Percentiles rank a stretch among this genome's conserved stretches.
These are phyloP conservation scores for Malus asiatica DNA, from an alignment of 306 rosid genomes.

Conservation along the genomic window DNA sequence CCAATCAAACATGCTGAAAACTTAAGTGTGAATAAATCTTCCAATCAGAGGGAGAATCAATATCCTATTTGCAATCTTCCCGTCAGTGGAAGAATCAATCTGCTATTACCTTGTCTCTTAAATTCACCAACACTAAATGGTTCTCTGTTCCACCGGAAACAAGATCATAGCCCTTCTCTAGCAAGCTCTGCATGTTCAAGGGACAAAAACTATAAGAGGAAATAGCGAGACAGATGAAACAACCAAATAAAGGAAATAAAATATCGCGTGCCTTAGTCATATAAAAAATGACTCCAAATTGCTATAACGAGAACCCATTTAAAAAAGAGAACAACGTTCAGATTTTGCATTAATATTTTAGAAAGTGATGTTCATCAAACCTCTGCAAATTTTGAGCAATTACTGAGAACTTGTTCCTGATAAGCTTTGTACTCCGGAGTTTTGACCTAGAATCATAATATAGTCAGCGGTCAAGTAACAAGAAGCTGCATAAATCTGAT, in stretches of 20 bases:
- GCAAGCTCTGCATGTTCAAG: constrained; percentile 66
- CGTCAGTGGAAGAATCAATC: constrained; percentile 12
- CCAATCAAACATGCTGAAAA: neutral
- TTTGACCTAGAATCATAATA: constrained; percentile 43
- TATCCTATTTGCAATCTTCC: neutral
- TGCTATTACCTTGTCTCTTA: constrained; percentile 67
- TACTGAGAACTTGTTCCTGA: constrained; percentile 81
- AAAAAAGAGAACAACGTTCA: neutral
- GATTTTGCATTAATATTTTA: neutral
- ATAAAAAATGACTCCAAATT: neutral
- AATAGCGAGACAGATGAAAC: constrained; percentile 7
- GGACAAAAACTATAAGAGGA: constrained; percentile 21
- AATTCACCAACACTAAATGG: constrained; percentile 81
- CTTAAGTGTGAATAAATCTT: neutral
- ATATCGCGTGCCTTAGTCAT: neutral
- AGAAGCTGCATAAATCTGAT: constrained; percentile 10
- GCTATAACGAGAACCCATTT: neutral
- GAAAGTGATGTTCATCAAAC: constrained; percentile 20
- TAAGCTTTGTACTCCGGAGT: constrained; percentile 83
- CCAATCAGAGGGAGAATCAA: neutral
- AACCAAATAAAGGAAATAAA: neutral
- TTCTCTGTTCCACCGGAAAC: constrained; percentile 97
- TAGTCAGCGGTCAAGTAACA: neutral
- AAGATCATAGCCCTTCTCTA: constrained; percentile 73
- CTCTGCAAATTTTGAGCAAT: constrained; percentile 70